Evolutionary conservation across 345 rosid species (phyloP).

Genomic region (Brassica napus): DNA sequence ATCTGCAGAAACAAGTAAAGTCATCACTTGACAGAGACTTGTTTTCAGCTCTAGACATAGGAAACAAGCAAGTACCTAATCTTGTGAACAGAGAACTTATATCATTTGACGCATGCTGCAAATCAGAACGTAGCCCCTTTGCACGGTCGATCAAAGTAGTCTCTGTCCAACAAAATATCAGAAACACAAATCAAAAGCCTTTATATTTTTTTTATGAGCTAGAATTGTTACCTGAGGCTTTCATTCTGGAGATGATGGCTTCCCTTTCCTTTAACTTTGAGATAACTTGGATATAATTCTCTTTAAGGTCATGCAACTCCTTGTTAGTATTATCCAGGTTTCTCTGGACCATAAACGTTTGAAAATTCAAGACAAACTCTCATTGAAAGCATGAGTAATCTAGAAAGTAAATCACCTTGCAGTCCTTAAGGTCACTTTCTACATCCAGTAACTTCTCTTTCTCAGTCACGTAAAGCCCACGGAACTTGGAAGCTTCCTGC

Average conservation of each 20-base stretch:
- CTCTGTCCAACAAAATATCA: conserved; percentile 49
- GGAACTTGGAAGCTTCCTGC: conserved; percentile 70
- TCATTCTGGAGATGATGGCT: conserved; percentile 55
- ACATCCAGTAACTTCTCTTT: conserved; percentile 67
- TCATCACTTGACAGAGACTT: conserved; percentile 5
- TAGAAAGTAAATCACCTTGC: conserved; percentile 52
- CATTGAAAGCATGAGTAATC: conserved; percentile 1
- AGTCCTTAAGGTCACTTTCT: conserved; percentile 63
- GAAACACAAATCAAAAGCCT: background rate
- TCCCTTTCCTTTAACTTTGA: conserved; percentile 63
- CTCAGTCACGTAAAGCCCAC: conserved; percentile 64
- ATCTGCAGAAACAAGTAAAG: conserved; percentile 48
- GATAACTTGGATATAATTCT: conserved; percentile 44
- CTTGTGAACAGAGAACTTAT: conserved; percentile 61
- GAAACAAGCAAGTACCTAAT: conserved; percentile 59
- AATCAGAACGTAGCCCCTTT: conserved; percentile 63
- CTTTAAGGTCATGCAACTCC: conserved; percentile 66
- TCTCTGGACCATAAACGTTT: conserved; percentile 47
- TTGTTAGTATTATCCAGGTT: conserved; percentile 56
- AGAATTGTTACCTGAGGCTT: conserved; percentile 57
- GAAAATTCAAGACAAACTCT: conserved; percentile 10
- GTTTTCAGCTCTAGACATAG: background rate
- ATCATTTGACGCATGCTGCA: conserved; percentile 82
- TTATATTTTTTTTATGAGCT: background rate
- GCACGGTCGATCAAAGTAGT: conserved; percentile 59